These are phyloP conservation scores for Penicillium sp. DNA, from an alignment of 2,329 filamentous ascomycete genomes.

Conservation along the genomic window DNA sequence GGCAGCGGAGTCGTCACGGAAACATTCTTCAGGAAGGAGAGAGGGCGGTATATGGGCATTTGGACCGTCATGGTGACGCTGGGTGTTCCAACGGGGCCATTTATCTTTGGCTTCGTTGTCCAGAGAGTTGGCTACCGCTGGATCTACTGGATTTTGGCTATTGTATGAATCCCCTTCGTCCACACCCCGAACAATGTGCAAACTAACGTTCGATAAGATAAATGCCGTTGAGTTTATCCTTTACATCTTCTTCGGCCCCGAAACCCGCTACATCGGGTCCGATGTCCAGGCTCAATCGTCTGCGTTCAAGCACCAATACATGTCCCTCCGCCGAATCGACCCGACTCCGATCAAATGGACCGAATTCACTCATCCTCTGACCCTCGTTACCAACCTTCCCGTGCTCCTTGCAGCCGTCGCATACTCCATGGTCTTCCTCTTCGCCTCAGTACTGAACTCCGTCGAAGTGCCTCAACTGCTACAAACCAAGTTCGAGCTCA, in stretches of 20 bases:
- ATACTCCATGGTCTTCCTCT: constrained; percentile 60
- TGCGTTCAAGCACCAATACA: constrained; percentile 44
- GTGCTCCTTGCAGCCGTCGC: constrained; percentile 53
- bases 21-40: constrained; percentile 55
- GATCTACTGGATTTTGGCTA: constrained; percentile 60
- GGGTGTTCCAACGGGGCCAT: constrained; percentile 44
- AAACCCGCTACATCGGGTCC: constrained; percentile 50
- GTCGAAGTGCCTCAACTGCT: constrained; percentile 62
- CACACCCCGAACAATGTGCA: not conserved
- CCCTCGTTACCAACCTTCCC: constrained; percentile 46
- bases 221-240: constrained; percentile 56
- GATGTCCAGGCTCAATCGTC: constrained; percentile 23
- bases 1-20: constrained; percentile 57
- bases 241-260: constrained; percentile 54
- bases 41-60: constrained; percentile 56
- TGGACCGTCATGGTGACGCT: constrained; percentile 54
- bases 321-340: constrained; percentile 51
- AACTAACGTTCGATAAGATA: constrained; percentile 35
- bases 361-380: constrained; percentile 55
- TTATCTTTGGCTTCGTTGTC: constrained; percentile 47
- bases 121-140: constrained; percentile 55
- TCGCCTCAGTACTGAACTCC: constrained; percentile 53
- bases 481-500: constrained; percentile 55
- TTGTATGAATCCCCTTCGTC: constrained; percentile 39
- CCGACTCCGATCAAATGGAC: constrained; percentile 46